A percentile compares a stretch with the other conserved stretches of the same genome.
Conservation (phyloP, 73 alveolate species). For the Paramecium sexaurelia region DNA sequence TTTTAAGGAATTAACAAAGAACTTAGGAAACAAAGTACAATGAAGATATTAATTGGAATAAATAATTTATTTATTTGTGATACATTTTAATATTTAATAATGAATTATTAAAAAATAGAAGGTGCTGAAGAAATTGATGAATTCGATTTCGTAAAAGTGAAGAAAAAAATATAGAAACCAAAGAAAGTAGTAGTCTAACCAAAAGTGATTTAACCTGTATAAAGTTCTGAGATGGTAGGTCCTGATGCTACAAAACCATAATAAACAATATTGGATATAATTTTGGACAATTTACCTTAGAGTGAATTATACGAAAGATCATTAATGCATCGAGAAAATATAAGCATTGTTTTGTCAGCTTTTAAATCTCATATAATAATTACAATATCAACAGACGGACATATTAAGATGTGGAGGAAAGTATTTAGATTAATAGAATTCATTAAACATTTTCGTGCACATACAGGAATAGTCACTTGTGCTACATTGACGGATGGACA, state of each 20-base stretch:
- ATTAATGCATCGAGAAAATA: slow-evolving; percentile 82
- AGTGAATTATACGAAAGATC: slow-evolving; percentile 80
- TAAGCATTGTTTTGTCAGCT: slow-evolving; percentile 73
- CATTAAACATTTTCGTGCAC: slow-evolving; percentile 91
- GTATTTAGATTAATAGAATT: slow-evolving; percentile 84
- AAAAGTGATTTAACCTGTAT: background rate
- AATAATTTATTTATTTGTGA: background rate
- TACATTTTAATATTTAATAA: background rate
- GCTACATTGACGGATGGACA: slow-evolving; percentile 79
- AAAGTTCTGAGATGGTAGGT: background rate
- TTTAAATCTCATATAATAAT: slow-evolving; percentile 79
- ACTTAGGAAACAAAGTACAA: too few relatives aligned
- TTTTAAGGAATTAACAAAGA: too few relatives aligned
- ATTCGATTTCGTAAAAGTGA: background rate
- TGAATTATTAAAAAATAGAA: background rate
- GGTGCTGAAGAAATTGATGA: slow-evolving; percentile 4
- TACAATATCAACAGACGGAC: slow-evolving; percentile 91
- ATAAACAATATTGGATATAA: slow-evolving; percentile 43
- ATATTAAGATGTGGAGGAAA: slow-evolving; percentile 93
- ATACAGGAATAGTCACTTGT: slow-evolving; percentile 83
- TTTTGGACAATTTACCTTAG: slow-evolving; percentile 74
- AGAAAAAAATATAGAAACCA: background rate
- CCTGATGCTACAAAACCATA: background rate
- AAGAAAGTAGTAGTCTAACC: background rate
- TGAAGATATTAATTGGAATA: background rate